phyloP scores from a whole-genome alignment of 2,329 filamentous ascomycete genomes.

The Diaporthe capsici region DNA sequence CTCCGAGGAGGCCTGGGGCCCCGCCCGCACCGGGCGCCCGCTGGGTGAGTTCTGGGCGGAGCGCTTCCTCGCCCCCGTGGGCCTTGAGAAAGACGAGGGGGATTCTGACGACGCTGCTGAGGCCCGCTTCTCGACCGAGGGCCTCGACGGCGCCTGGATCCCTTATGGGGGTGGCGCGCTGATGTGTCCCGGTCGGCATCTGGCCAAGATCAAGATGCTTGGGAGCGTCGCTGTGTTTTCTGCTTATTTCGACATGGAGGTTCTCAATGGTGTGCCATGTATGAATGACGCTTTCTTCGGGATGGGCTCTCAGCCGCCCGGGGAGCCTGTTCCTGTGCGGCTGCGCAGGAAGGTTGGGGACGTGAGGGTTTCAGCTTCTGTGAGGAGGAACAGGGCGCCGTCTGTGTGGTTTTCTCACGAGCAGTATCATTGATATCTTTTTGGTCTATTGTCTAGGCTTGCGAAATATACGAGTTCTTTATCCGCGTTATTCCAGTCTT shows the following conservation, averaged over 20 bases:
- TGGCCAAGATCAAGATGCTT: not conserved
- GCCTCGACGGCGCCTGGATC: not conserved
- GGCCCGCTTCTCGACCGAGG: not conserved
- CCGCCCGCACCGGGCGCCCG: not conserved
- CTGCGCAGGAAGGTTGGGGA: not conserved
- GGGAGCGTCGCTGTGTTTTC: not conserved
- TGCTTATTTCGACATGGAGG: not conserved
- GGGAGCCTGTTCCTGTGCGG: not conserved
- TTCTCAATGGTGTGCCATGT: not conserved
- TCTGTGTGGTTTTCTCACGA: constrained; percentile 1
- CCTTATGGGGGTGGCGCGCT: not conserved
- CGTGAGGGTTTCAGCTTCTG: not conserved
- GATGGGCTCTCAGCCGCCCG: not conserved
- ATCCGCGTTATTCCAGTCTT: fast-evolving
- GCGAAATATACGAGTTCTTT: too few relatives aligned
- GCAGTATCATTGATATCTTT: not conserved
- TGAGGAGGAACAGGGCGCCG: not conserved
- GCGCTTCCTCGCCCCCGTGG: not conserved
- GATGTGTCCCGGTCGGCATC: not conserved
- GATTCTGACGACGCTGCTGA: fast-evolving
- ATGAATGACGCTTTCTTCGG: not conserved
- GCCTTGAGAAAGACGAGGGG: not conserved
- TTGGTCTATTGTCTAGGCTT: too few relatives aligned
- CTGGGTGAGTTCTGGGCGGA: constrained; percentile 14
- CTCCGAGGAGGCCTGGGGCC: not conserved